Conservation (phyloP, 176 grass and related monocot species). For the Secale cereale region DNA sequence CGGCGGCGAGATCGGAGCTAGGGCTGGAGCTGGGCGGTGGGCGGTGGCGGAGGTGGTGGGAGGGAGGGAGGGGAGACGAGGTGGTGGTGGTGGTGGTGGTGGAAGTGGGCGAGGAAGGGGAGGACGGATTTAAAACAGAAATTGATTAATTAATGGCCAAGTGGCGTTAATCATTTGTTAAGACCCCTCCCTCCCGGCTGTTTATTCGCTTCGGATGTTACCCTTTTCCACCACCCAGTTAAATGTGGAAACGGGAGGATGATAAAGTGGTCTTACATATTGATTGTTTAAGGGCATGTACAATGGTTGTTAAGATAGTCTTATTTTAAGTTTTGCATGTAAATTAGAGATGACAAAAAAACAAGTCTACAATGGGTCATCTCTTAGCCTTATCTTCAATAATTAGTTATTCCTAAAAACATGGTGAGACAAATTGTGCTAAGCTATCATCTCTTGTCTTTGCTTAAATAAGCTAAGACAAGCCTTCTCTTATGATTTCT, state of each 20-base stretch:
- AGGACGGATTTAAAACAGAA: constrained; percentile 30
- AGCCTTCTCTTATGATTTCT: no score
- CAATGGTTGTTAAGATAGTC: no score
- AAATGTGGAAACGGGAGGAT: neutral
- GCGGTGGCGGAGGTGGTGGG: constrained; percentile 29
- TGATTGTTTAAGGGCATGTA: neutral
- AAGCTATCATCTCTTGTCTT: no score
- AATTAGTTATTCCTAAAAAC: no score
- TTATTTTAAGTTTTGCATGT: no score
- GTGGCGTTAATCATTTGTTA: no score
- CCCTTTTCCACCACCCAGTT: neutral
- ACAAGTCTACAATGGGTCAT: no score
- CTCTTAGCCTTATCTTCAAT: no score
- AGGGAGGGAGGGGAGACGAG: neutral
- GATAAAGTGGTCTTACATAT: neutral
- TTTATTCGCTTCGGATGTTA: neutral
- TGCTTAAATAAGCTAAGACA: no score
- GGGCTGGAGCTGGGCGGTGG: constrained; percentile 14
- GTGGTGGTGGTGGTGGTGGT: neutral
- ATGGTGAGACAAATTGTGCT: no score
- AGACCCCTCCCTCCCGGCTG: neutral
- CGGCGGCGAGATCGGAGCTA: constrained; percentile 32
- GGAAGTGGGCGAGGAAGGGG: constrained; percentile 16
- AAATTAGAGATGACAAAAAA: no score
- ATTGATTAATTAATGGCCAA: constrained; percentile 29